Conservation (phyloP, 129 eudicot species). For the Ambrosia trifida region DNA sequence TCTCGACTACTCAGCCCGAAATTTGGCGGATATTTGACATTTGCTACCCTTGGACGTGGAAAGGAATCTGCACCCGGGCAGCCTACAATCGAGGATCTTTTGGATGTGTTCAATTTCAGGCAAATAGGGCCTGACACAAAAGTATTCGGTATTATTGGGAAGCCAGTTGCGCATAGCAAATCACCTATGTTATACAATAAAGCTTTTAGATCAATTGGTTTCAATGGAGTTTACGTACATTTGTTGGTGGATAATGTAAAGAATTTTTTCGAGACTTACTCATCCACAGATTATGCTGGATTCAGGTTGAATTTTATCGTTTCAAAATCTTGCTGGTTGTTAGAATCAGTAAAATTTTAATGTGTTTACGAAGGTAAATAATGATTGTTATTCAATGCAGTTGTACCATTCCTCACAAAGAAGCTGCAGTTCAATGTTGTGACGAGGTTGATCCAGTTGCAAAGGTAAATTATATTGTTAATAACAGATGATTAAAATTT, state of each 20-base stretch:
- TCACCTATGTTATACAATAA: conserved; percentile 70
- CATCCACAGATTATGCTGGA: conserved; percentile 81
- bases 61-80: conserved; percentile 92
- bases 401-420: conserved; percentile 95
- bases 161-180: conserved; percentile 96
- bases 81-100: conserved; percentile 74
- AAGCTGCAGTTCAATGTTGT: conserved; percentile 60
- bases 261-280: conserved; percentile 66
- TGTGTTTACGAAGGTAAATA: neutral
- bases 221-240: conserved; percentile 77
- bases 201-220: conserved; percentile 82
- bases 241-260: conserved; percentile 76
- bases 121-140: conserved; percentile 74
- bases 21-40: conserved; percentile 92
- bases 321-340: conserved; percentile 5
- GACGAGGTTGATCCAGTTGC: conserved; percentile 91
- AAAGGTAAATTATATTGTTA: conserved; percentile 45
- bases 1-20: conserved; percentile 84
- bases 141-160: conserved; percentile 83
- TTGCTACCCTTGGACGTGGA: conserved; percentile 72
- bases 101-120: conserved; percentile 76
- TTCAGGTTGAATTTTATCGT: conserved; percentile 57
- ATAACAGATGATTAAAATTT: neutral
- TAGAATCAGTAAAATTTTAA: neutral
- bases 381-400: conserved; percentile 45